Base-by-base conservation (phyloP, 179 eudicot genomes). In the Spinacia oleracea region DNA sequence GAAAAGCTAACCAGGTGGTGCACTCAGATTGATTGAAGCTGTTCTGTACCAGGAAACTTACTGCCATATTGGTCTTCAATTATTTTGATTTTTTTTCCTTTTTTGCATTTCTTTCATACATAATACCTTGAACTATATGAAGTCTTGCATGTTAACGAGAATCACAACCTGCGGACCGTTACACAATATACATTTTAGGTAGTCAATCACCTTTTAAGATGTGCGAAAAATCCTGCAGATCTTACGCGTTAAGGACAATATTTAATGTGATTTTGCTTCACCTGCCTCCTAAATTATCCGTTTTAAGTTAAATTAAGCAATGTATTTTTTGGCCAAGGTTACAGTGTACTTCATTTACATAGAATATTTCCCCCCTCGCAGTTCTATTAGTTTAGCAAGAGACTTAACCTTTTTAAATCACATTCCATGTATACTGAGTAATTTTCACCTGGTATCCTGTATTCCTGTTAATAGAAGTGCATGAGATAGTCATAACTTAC, bases 71-170 rank as follows among this genome's bases (percentile, higher is more conserved):
- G 10, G 53, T 56, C 45, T 31, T 59, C 38, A 35, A 71, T 51
- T 51, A 71, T 40, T 62, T 72, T 25, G 48, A 27, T 31, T 32
- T 16, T 63, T 27, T 25, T 58, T 56, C 66, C 73, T 72, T 67
- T 25, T 70, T 35, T 64, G 1, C 7, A 4, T 38, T 60, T 25
- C 9, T 8, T 43, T 38, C 9, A 79, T n/a, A 48, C 20, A 18
- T 42, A 64, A 56, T 15, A 16, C n/a, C 1, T 1, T 27, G 16
- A 62, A 29, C 29, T 53, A 5, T 53, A 14, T 56, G 62, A 56
- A 56, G 27, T n/a, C 58, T 56, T 62, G 18, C 40, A 9, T 32
- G 27, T 18, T n/a, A n/a, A n/a, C n/a, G n/a, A n/a, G n/a, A n/a
- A n/a, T 25, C 50, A 70, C 7, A 45, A 15, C 32, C 56, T 70